Evolutionary conservation across 1,284 basidiomycete species (phyloP).

Genomic region (Ganoderma multipileum): DNA sequence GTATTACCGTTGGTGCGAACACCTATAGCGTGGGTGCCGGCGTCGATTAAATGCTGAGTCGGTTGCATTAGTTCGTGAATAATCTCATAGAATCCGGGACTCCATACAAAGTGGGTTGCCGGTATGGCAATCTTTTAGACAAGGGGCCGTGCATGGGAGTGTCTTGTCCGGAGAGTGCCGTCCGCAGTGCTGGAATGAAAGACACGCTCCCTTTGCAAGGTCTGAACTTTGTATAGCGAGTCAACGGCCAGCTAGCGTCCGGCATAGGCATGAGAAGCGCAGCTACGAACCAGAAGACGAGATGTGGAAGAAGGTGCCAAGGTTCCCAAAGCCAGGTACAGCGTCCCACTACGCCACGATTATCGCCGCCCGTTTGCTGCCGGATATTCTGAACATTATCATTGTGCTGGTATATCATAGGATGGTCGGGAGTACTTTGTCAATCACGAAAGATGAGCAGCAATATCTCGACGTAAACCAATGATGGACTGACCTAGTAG

Average conservation of each 20-base stretch:
- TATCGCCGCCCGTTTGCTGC: neutral
- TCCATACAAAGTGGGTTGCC: conserved; percentile 11
- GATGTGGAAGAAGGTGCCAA: neutral
- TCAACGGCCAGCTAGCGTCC: neutral
- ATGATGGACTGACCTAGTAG: too few species aligned
- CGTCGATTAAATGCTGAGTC: neutral
- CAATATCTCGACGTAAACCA: neutral
- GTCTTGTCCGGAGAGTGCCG: conserved; percentile 13
- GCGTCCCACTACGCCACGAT: neutral
- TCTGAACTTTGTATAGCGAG: neutral
- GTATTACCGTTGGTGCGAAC: conserved; percentile 8
- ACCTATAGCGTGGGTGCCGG: conserved; percentile 14
- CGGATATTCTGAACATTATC: neutral
- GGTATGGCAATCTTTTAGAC: conserved; percentile 25
- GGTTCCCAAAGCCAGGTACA: neutral
- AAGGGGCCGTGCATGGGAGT: conserved; percentile 16
- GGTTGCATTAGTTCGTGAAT: conserved; percentile 7
- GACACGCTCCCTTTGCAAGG: neutral
- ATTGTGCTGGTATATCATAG: neutral
- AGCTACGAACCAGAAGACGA: neutral
- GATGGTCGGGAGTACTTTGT: neutral
- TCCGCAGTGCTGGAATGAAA: conserved; percentile 8
- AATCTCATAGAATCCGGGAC: conserved; percentile 13
- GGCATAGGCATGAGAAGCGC: neutral
- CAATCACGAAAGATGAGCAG: neutral